Evolutionary conservation across 208 protist genomes (phyloP).

Genomic region (Balamuthia mandrillaris): DNA sequence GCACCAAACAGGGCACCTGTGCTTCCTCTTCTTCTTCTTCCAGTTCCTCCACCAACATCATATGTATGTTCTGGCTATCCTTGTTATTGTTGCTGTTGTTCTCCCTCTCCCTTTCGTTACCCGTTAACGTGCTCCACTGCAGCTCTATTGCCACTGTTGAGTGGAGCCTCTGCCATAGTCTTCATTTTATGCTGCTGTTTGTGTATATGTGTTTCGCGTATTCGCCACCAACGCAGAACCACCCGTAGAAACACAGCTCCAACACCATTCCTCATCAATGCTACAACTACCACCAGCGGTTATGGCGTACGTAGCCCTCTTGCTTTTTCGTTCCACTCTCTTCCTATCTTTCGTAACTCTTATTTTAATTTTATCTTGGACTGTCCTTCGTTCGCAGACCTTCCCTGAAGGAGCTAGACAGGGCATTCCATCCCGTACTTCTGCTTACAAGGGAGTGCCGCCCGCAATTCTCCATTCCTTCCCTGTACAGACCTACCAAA

Average conservation of each 20-base stretch:
- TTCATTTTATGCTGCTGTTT: constrained; percentile 18
- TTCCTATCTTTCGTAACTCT: no score
- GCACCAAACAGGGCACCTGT: not conserved
- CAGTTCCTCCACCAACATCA: not conserved
- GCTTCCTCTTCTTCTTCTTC: not conserved
- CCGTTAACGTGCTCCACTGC: not conserved
- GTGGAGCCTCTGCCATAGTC: not conserved
- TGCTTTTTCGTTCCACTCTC: not conserved
- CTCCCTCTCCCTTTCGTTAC: not conserved
- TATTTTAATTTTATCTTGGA: not conserved
- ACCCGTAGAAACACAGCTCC: not conserved
- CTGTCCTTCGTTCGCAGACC: not conserved
- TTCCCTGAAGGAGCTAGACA: not conserved
- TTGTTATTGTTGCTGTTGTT: not conserved
- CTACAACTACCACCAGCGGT: not conserved
- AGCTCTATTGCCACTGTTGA: constrained; percentile 28
- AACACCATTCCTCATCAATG: not conserved
- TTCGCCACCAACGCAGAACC: not conserved
- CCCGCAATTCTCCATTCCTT: not conserved
- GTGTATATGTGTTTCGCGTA: constrained; percentile 14
- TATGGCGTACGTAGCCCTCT: constrained; percentile 20
- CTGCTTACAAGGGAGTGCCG: constrained; percentile 2
- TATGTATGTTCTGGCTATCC: not conserved
- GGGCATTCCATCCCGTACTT: no score
- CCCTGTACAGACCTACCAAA: not conserved